Conservation (phyloP, 1,139 yeast genomes). For the Starmera stellimalicola region DNA sequence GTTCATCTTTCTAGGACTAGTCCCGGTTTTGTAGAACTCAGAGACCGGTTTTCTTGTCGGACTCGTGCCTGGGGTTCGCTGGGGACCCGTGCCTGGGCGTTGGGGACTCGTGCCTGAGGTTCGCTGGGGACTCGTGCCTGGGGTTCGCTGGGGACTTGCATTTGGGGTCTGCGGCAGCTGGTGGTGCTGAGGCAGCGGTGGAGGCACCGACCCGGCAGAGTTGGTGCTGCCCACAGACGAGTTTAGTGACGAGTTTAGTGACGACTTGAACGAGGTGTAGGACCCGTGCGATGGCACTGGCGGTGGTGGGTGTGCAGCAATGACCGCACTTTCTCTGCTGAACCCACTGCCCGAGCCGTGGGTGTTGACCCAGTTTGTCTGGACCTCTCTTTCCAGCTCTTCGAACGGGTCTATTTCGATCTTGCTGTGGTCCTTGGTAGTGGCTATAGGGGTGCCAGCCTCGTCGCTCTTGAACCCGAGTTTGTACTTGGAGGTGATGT, state of each 20-base stretch:
- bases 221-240: conserved; percentile 10
- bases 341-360: too few species aligned
- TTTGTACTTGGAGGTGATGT: conserved; percentile 8
- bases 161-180: background rate
- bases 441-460: too few species aligned
- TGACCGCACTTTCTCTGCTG: too few species aligned
- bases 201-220: conserved; percentile 11
- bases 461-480: conserved; percentile 3
- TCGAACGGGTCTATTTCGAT: conserved; percentile 19
- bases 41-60: conserved; percentile 14
- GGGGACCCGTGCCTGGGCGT: conserved; percentile 7
- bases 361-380: conserved; percentile 21
- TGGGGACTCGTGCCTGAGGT: background rate
- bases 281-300: conserved; percentile 17
- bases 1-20: conserved; percentile 11
- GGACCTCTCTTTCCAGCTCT: conserved; percentile 23
- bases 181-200: background rate
- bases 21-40: conserved; percentile 9
- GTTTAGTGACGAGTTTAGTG: conserved; percentile 5
- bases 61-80: conserved; percentile 15
- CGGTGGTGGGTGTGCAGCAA: too few species aligned
- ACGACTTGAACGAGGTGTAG: background rate
- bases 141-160: conserved; percentile 1
- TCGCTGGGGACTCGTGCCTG: background rate
- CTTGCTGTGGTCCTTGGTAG: too few species aligned